Percentiles rank a stretch among this genome's conserved stretches.
Evolutionary conservation across 129 eudicot species (phyloP).

Genomic region (sunflower (Helianthus annuus)): HanXRQr2.0-SUNRISE NC_035439.2:83681913-83682412

Average conservation of each 20-base stretch:
- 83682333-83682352: not conserved
- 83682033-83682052: slow-evolving; percentile 17
- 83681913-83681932: slow-evolving; percentile 29
- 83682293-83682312: slow-evolving; percentile 89
- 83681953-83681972: slow-evolving; percentile 21
- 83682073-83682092: not conserved
- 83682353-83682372: not conserved
- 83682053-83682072: not conserved
- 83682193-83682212: no score
- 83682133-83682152: no score
- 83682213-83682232: slow-evolving; percentile 11
- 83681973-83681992: slow-evolving; percentile 3
- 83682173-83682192: no score
- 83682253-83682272: slow-evolving; percentile 50
- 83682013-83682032: slow-evolving; percentile 20
- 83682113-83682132: no score
- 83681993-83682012: not conserved
- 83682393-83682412: not conserved
- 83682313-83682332: slow-evolving; percentile 36
- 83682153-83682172: no score
- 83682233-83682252: slow-evolving; percentile 68
- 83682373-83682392: not conserved
- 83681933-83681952: slow-evolving; percentile 27
- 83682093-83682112: no score
- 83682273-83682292: slow-evolving; percentile 73